Evolutionary conservation across 2,329 filamentous ascomycete species (phyloP).

Genomic region (Raffaelea ambrosiae): DNA sequence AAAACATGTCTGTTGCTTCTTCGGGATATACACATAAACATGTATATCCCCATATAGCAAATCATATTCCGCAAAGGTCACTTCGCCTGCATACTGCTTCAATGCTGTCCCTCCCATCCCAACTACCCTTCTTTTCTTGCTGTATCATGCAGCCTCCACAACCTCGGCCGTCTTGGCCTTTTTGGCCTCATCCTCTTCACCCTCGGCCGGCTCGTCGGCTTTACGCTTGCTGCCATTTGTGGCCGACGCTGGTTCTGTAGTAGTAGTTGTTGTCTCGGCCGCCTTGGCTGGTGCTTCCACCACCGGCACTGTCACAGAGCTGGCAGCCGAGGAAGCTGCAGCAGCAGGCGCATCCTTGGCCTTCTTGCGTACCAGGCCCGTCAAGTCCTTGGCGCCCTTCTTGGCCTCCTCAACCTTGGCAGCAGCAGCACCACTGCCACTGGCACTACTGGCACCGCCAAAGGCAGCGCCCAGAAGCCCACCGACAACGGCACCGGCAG

Average conservation of each 20-base stretch:
- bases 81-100: too few species aligned
- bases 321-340: conserved; percentile 13
- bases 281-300: too few species aligned
- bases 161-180: conserved; percentile 18
- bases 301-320: background rate
- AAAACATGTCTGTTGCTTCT: too few species aligned
- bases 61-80: too few species aligned
- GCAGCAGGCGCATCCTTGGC: conserved; percentile 25
- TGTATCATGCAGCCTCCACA: too few species aligned
- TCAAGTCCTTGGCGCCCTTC: conserved; percentile 65
- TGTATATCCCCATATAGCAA: too few species aligned
- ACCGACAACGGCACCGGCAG: conserved; percentile 38
- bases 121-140: too few species aligned
- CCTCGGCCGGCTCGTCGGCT: conserved; percentile 24
- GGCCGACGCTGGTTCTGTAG: background rate
- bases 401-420: conserved; percentile 64
- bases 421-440: conserved; percentile 43
- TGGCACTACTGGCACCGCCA: conserved; percentile 40
- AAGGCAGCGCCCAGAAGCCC: conserved; percentile 53
- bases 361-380: conserved; percentile 65
- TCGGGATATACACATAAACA: too few species aligned
- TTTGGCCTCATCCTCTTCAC: conserved; percentile 23
- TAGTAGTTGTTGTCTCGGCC: background rate
- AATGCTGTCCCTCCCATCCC: too few species aligned
- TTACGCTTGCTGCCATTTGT: conserved; percentile 34